Conservation (phyloP, 441 rosid species). For the Mallotus repandus region DNA sequence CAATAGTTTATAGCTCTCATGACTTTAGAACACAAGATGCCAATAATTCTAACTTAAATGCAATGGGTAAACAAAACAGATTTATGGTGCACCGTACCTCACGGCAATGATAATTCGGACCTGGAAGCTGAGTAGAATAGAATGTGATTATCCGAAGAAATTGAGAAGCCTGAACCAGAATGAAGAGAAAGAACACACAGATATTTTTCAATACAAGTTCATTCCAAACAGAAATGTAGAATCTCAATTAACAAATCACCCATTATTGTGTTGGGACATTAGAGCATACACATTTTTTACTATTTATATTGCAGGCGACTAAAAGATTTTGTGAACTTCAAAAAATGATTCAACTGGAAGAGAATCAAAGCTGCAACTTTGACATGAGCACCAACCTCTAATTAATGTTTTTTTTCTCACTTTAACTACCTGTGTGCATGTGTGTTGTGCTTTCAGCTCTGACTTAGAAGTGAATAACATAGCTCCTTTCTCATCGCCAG, state of each 20-base stretch:
- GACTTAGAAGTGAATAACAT: neutral
- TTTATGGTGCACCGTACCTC: slow-evolving; percentile 52
- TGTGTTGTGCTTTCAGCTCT: neutral
- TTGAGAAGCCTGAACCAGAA: slow-evolving; percentile 68
- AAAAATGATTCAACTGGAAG: neutral
- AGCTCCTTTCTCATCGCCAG: neutral
- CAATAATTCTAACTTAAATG: neutral
- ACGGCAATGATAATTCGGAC: slow-evolving; percentile 98
- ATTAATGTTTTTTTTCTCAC: neutral
- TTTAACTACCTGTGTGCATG: neutral
- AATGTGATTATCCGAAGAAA: slow-evolving; percentile 82
- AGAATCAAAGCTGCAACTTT: neutral
- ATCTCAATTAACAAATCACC: neutral
- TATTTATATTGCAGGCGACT: neutral
- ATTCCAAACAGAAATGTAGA: neutral
- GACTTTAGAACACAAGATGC: neutral
- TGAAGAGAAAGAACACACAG: slow-evolving; percentile 20
- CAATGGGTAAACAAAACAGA: neutral
- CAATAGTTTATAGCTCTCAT: neutral
- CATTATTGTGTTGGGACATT: neutral
- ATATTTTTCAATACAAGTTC: neutral
- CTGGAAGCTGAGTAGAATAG: slow-evolving; percentile 98
- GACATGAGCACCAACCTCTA: neutral
- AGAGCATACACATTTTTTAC: neutral
- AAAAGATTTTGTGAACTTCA: neutral